Conservation (phyloP, 2,329 filamentous ascomycete genomes). For the Monosporascus sp. region DNA sequence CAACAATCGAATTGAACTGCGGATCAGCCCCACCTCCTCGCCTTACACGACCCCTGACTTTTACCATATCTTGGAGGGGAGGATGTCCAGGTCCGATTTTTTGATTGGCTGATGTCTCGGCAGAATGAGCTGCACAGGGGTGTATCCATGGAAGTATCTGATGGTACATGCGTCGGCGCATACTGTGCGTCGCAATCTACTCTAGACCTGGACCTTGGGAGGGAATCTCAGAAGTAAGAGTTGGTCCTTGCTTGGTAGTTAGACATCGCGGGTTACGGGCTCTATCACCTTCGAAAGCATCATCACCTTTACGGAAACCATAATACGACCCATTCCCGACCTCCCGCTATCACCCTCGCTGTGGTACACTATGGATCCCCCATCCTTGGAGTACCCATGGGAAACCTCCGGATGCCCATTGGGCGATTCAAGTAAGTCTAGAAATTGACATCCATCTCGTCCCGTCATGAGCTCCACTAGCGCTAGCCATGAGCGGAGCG, state of each 20-base stretch:
- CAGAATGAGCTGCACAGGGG: conserved; percentile 7
- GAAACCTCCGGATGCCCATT: background rate
- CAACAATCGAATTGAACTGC: background rate
- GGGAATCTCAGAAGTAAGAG: background rate
- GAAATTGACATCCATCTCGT: background rate
- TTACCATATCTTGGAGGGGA: background rate
- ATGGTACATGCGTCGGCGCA: background rate
- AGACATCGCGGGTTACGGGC: background rate
- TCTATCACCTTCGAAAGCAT: background rate
- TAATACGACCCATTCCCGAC: background rate
- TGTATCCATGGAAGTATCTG: background rate
- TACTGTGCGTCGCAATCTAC: background rate
- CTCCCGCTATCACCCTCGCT: background rate
- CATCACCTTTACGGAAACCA: background rate
- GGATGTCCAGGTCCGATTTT: background rate
- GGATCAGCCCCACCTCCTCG: background rate
- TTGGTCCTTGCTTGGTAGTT: background rate
- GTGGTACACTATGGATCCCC: background rate
- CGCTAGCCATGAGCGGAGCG: background rate
- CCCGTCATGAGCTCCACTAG: background rate
- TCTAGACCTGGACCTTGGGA: background rate
- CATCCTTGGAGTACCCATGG: background rate
- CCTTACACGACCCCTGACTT: background rate
- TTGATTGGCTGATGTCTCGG: conserved; percentile 1
- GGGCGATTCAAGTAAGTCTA: background rate